These are phyloP conservation scores for Silene coronaria DNA, from an alignment of 179 eudicot species.

Conservation along the genomic window DNA sequence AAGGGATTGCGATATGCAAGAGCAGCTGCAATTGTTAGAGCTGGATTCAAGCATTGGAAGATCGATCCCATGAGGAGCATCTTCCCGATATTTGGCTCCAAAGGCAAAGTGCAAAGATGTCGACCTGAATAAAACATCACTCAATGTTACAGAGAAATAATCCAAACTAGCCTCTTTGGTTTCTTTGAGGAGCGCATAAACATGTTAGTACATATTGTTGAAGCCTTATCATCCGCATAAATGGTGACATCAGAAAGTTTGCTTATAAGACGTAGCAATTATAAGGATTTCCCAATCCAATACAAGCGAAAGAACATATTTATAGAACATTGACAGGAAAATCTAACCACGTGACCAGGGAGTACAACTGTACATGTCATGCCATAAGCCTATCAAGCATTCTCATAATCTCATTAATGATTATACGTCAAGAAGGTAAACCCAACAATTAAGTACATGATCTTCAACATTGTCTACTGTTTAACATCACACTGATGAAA, in stretches of 20 bases:
- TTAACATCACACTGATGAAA: background rate
- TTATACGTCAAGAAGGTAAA: background rate
- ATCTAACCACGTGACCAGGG: background rate
- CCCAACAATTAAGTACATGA: background rate
- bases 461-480: background rate
- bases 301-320: background rate
- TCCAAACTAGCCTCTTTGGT: background rate
- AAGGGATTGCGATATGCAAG: slow-evolving; percentile 92
- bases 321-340: background rate
- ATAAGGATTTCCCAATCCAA: background rate
- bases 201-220: background rate
- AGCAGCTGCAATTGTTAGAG: slow-evolving; percentile 90
- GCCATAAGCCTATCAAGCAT: background rate
- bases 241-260: background rate
- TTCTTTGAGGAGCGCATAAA: background rate
- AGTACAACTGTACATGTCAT: background rate
- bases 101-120: slow-evolving; percentile 84
- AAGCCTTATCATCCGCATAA: background rate
- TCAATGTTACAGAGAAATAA: background rate
- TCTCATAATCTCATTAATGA: background rate
- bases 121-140: slow-evolving; percentile 43
- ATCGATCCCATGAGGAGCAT: slow-evolving; percentile 97
- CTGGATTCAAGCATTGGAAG: slow-evolving; percentile 88
- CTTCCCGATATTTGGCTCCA: slow-evolving; percentile 97
- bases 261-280: background rate